These are phyloP conservation scores for Endothia cerciana DNA, from an alignment of 2,329 filamentous ascomycete genomes.

Conservation along the genomic window DNA sequence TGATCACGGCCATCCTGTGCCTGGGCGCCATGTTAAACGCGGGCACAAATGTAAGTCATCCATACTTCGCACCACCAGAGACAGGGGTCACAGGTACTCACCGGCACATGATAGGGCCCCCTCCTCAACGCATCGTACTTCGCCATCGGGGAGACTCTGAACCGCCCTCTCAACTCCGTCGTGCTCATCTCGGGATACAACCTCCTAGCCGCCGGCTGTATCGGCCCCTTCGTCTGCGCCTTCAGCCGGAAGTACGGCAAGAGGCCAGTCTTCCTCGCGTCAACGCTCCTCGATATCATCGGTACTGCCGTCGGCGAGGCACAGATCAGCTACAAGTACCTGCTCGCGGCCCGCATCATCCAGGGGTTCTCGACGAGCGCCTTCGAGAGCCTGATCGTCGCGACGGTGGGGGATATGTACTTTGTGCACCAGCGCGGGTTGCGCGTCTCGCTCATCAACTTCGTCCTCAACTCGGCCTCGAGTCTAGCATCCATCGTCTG, in stretches of 20 bases:
- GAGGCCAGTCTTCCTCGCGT: conserved; percentile 34
- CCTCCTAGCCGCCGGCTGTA: conserved; percentile 30
- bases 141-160: neutral
- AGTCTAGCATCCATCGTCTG: conserved; percentile 32
- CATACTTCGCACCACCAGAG: neutral
- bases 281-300: conserved; percentile 30
- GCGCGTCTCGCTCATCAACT: conserved; percentile 30
- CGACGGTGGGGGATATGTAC: conserved; percentile 36
- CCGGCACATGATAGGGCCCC: neutral
- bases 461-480: conserved; percentile 29
- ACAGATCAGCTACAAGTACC: conserved; percentile 29
- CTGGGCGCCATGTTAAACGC: conserved; percentile 7
- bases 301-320: conserved; percentile 32
- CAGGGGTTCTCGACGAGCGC: conserved; percentile 36
- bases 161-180: neutral
- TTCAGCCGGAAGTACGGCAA: conserved; percentile 35
- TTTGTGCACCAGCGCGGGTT: conserved; percentile 37
- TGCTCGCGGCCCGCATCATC: conserved; percentile 35
- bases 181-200: conserved; percentile 33
- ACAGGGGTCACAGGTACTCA: neutral
- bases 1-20: conserved; percentile 2
- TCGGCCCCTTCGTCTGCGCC: conserved; percentile 32
- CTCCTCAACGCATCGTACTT: conserved; percentile 13
- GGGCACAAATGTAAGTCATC: conserved; percentile 8
- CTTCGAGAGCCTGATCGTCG: conserved; percentile 35